Conservation (phyloP, 1,139 yeast genomes). For the Saccharomyces hybrid region DNA sequence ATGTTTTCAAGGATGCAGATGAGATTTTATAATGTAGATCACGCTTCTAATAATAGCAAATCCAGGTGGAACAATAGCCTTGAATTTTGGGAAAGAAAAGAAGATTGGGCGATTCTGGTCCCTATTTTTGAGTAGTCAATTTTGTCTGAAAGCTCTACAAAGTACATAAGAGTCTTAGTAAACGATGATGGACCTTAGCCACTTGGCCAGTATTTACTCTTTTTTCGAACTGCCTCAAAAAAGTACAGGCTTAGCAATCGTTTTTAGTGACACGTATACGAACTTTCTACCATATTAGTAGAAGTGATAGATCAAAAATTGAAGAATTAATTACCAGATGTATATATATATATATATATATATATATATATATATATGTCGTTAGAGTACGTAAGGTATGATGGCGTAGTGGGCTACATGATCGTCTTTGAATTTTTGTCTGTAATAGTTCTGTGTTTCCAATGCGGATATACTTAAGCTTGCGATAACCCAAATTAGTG, state of each 20-base stretch:
- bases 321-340: no score
- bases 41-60: neutral
- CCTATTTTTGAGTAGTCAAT: neutral
- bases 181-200: neutral
- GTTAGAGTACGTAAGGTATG: constrained; percentile 29
- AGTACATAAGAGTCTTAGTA: neutral
- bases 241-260: neutral
- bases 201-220: neutral
- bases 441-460: constrained; percentile 52
- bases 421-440: constrained; percentile 27
- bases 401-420: constrained; percentile 29
- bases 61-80: neutral
- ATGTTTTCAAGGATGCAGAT: neutral
- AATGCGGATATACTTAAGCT: constrained; percentile 59
- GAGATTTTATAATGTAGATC: neutral
- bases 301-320: neutral
- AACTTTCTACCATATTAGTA: neutral
- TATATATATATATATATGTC: no score
- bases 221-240: neutral
- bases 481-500: constrained; percentile 50
- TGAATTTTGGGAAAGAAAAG: neutral
- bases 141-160: no score
- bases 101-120: neutral
- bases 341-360: no score
- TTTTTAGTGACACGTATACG: neutral